Base-by-base conservation (phyloP, 2,329 filamentous ascomycete genomes). In the Fusarium devonianum region DNA sequence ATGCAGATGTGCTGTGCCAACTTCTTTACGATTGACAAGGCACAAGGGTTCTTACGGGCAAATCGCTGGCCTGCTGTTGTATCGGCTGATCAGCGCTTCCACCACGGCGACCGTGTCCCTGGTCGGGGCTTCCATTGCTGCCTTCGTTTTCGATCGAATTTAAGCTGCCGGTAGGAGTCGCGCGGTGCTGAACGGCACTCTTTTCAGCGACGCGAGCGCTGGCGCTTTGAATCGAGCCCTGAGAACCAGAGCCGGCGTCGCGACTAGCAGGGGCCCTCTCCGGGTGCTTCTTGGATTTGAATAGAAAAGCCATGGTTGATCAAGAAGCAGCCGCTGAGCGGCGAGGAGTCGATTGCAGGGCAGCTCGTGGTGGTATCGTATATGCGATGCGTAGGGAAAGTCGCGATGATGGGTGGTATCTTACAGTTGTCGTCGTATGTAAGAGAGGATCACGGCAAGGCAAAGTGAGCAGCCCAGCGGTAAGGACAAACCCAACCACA, bases 211-310 rank as follows among this genome's bases (percentile, higher is more conserved):
- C 65, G 62, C 80, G 77, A 60, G 74, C 73, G 51, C 76, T 76
- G 52, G 74, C 71, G 66, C 75, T 77, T 63, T 78, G 76, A 32
- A 81, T 70, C 25, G 76, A 79, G 41, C 74, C 76, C 66, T 78
- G 77, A 12, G 63, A 65, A 21, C 63, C 63, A 6, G 78, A 76
- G 41, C 73, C 74, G 41, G 77, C 80, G 66, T 85, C 82, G 67
- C 82, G 80, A 68, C 76, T 81, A 42, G 77, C 74, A 60, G 81
- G 69, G 48, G 75, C 75, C 68, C 85, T 82, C 64, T 87, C 84
- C 71, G 88, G 85, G 68, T 83, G 81, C 74, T 90, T 91, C 75
- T 91, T 92, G 47, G 86, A 89, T 72, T 90, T 90, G 78, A 92
- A 92, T 55, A 92, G 80, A 73, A 92, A 92, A 61, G 88, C 86